These are phyloP conservation scores for Penicillium odoratum DNA, from an alignment of 495 filamentous ascomycete genomes.

Conservation along the genomic window DNA sequence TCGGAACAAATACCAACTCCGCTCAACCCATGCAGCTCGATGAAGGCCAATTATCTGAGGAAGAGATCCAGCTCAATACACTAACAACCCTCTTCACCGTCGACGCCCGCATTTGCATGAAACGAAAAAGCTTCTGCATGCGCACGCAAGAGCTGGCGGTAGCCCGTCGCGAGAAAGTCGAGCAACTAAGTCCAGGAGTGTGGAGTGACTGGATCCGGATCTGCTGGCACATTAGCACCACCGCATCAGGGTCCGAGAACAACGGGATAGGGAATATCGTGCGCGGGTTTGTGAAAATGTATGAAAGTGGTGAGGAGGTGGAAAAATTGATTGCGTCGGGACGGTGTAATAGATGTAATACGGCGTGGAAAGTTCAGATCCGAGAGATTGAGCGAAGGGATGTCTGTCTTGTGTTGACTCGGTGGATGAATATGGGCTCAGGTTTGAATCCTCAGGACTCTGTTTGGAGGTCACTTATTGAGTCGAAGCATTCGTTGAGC, in stretches of 20 bases:
- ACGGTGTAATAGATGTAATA: conserved; percentile 15
- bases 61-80: neutral
- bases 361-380: conserved; percentile 16
- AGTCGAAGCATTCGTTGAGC: neutral
- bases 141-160: conserved; percentile 10
- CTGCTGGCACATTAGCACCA: conserved; percentile 4
- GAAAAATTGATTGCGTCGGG: neutral
- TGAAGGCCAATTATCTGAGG: neutral
- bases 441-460: conserved; percentile 1
- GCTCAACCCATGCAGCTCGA: neutral
- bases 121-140: conserved; percentile 2
- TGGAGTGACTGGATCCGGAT: neutral
- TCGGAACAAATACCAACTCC: neutral
- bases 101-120: conserved; percentile 7
- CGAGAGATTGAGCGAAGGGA: conserved; percentile 5
- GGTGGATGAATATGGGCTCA: conserved; percentile 12
- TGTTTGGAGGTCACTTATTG: conserved; percentile 4
- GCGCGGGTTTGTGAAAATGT: neutral
- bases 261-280: neutral
- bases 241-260: neutral
- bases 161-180: conserved; percentile 2
- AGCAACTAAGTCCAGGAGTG: neutral
- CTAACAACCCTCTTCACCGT: conserved; percentile 3
- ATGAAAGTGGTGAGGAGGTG: neutral
- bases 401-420: conserved; percentile 12